These are phyloP conservation scores for Magnusiomyces suaveolens DNA, from an alignment of 1,139 yeast genomes.

Conservation along the genomic window DNA sequence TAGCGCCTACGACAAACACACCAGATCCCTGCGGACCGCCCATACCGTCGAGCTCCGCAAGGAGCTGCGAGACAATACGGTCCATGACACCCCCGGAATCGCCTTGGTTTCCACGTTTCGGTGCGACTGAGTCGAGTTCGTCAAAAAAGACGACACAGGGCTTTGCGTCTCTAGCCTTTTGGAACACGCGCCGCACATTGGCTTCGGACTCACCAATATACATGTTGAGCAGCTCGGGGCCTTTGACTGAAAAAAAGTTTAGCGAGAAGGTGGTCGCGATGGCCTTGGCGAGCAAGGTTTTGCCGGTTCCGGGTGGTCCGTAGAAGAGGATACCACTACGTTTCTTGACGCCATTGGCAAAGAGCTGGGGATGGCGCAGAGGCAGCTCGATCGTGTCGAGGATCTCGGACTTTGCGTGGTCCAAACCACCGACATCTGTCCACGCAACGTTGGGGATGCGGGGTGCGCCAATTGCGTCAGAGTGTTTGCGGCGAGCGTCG, in stretches of 20 bases:
- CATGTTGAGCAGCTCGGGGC: slow-evolving; percentile 92
- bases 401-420: slow-evolving; percentile 80
- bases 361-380: slow-evolving; percentile 80
- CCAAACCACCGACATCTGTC: slow-evolving; percentile 93
- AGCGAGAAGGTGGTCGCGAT: slow-evolving; percentile 90
- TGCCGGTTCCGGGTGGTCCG: slow-evolving; percentile 98
- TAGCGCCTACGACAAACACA: slow-evolving; percentile 94
- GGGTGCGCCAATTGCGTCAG: slow-evolving; percentile 96
- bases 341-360: slow-evolving; percentile 79
- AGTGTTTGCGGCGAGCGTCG: slow-evolving; percentile 76
- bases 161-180: slow-evolving; percentile 87
- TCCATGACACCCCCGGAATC: slow-evolving; percentile 99
- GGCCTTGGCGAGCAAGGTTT: slow-evolving; percentile 88
- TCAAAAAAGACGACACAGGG: slow-evolving; percentile 97
- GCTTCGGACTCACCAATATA: slow-evolving; percentile 98
- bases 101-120: slow-evolving; percentile 95
- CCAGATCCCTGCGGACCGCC: slow-evolving; percentile 80
- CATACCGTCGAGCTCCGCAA: slow-evolving; percentile 96
- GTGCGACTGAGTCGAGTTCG: slow-evolving; percentile 95
- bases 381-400: slow-evolving; percentile 95
- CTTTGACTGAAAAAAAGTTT: slow-evolving; percentile 90
- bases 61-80: slow-evolving; percentile 85
- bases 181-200: slow-evolving; percentile 87
- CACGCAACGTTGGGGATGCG: slow-evolving; percentile 89
- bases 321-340: slow-evolving; percentile 89